Base-by-base conservation (phyloP, 2,329 filamentous ascomycete species). In the Iodosphaeria phyllophila region DNA sequence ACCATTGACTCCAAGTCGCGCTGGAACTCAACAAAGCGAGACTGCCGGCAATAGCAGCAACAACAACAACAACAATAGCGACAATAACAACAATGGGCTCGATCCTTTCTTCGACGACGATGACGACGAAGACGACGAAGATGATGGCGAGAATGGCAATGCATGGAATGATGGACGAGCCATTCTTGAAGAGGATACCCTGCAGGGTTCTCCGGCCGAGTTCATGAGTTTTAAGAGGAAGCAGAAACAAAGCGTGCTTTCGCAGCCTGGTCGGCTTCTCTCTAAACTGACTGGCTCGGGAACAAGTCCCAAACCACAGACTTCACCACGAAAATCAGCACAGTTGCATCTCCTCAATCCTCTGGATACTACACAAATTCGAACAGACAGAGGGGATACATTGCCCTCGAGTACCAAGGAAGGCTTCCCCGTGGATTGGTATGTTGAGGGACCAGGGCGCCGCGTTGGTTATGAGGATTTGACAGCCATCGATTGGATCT, bases 401-500 rank as follows among this genome's bases (percentile, higher is more conserved):
- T 22, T n/a, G 8, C 26, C 31, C 19, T 32, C 29, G 11, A 33
- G 27, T 6, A 31, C 44, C 18, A 65, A 68, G 33, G 58, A 67
- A 37, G 56, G 51, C 26, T 41, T 46, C 16, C 49, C 60, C 4
- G 46, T 61, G 22, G 86, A 95, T 48, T 95, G 86, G 86, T 78
- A 91, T 44, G 64, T 75, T 23, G 86, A 93, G 48, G 83, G 82
- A 1, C 83, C 80, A 0, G 84, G 84, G 2, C 69, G 82, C 26
- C 70, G 89, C 42, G 84, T 93, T 18, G 86, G 79, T 27, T 98
- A 98, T 53, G 86, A 93, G 43, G 78, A 98, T 51, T 60, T 93
- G 46, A 93, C 86, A 10, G 86, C 89, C 30, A 98, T 98, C 46
- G 89, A 98, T 55, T 98, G 89, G 89, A 95, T 95, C 44, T 95